A percentile compares a stretch with the other conserved stretches of the same genome.
phyloP scores from a whole-genome alignment of 1,284 basidiomycete genomes.

The Psilocybe mexicana region DNA sequence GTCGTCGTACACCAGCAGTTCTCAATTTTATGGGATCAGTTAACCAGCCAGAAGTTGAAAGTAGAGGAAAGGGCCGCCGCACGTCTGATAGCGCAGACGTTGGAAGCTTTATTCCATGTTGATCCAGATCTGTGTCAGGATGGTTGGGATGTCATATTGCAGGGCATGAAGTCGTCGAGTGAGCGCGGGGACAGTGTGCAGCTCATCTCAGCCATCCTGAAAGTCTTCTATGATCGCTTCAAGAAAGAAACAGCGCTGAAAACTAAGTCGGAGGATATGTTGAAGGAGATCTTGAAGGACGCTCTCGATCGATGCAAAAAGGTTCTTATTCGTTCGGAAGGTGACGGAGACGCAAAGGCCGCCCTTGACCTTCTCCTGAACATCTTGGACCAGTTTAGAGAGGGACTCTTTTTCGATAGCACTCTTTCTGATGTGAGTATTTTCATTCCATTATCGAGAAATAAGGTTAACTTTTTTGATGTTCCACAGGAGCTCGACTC shows the following conservation, averaged over 20 bases:
- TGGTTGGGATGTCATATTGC: slow-evolving; percentile 45
- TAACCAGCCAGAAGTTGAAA: slow-evolving; percentile 43
- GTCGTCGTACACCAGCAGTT: slow-evolving; percentile 48
- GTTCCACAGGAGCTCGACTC: slow-evolving; percentile 46
- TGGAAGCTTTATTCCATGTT: slow-evolving; percentile 42
- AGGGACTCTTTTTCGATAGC: slow-evolving; percentile 40
- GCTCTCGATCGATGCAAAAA: slow-evolving; percentile 11
- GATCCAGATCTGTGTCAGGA: slow-evolving; percentile 44
- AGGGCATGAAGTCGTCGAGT: slow-evolving; percentile 24
- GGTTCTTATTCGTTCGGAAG: slow-evolving; percentile 7
- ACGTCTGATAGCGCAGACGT: slow-evolving; percentile 42
- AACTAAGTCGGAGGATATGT: slow-evolving; percentile 25
- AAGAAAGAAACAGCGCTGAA: slow-evolving; percentile 26
- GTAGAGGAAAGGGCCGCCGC: slow-evolving; percentile 49
- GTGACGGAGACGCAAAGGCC: slow-evolving; percentile 4
- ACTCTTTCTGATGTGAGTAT: slow-evolving; percentile 40
- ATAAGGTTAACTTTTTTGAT: not conserved
- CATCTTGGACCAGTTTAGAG: slow-evolving; percentile 44
- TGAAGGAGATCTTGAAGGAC: slow-evolving; percentile 19
- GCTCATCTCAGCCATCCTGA: slow-evolving; percentile 45
- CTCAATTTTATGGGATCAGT: slow-evolving; percentile 49
- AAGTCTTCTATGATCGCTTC: slow-evolving; percentile 39
- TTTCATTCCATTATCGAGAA: not conserved
- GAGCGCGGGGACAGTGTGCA: slow-evolving; percentile 24
- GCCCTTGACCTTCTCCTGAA: slow-evolving; percentile 32